Conservation (phyloP, 2,329 filamentous ascomycete species). For the Colletotrichum lindemuthianum region DNA sequence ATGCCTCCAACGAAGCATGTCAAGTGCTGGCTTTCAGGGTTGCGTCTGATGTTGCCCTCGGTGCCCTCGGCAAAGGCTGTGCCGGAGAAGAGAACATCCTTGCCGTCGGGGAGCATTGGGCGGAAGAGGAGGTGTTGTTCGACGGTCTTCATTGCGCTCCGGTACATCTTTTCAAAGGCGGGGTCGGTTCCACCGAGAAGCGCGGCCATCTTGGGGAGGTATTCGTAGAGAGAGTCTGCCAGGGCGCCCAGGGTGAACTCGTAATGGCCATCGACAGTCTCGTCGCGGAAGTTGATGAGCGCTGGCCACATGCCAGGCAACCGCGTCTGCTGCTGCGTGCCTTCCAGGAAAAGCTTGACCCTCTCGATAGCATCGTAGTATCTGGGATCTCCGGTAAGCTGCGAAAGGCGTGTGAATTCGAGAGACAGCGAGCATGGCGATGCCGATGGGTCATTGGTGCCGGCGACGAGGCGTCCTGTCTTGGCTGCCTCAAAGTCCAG, state of each 20-base stretch:
- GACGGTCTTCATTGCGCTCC: constrained; percentile 62
- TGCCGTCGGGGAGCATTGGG: constrained; percentile 70
- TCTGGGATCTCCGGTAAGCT: constrained; percentile 76
- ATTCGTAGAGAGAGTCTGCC: constrained; percentile 55
- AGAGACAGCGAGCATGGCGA: constrained; percentile 73
- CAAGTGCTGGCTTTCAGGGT: constrained; percentile 56
- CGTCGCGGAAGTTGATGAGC: constrained; percentile 67
- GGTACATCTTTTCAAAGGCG: constrained; percentile 67
- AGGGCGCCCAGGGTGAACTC: constrained; percentile 51
- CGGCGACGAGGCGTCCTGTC: constrained; percentile 22
- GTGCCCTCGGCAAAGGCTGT: constrained; percentile 41
- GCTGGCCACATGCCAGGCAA: constrained; percentile 81
- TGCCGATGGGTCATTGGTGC: constrained; percentile 51
- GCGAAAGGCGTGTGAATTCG: constrained; percentile 78
- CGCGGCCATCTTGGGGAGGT: constrained; percentile 58
- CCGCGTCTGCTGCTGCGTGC: constrained; percentile 72
- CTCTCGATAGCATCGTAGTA: constrained; percentile 79
- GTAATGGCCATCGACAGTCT: constrained; percentile 45
- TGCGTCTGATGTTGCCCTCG: constrained; percentile 31
- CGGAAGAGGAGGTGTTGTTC: constrained; percentile 69
- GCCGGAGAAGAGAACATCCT: constrained; percentile 69
- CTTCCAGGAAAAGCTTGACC: constrained; percentile 74
- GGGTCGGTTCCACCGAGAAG: constrained; percentile 66
- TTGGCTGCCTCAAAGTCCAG: constrained; percentile 32
- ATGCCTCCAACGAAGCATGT: constrained; percentile 63